Conservation (phyloP, 257 asterid genomes). For the Henckelia pumila region DNA sequence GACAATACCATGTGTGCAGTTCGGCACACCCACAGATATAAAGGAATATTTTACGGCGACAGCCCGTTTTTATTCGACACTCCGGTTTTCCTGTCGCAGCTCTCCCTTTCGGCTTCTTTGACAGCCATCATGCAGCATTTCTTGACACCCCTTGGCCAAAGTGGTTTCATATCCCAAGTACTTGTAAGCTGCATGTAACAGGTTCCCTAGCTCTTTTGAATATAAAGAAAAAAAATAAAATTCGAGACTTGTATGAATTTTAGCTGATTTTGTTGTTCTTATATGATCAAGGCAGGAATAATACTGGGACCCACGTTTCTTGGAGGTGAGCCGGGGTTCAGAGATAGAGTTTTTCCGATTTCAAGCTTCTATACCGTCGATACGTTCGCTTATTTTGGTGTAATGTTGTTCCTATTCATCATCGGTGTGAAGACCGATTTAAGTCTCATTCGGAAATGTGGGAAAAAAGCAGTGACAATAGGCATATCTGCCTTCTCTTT, state of each 20-base stretch:
- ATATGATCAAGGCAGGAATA: constrained; percentile 36
- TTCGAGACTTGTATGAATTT: too few relatives aligned
- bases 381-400: constrained; percentile 37
- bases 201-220: background rate
- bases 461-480: constrained; percentile 31
- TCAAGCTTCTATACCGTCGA: constrained; percentile 33
- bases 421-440: constrained; percentile 44
- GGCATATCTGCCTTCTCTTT: constrained; percentile 32
- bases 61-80: background rate
- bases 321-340: constrained; percentile 21
- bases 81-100: background rate
- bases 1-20: background rate
- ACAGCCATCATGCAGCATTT: background rate
- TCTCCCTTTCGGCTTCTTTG: background rate
- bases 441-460: constrained; percentile 28
- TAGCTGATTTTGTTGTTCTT: constrained; percentile 12
- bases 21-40: background rate
- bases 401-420: constrained; percentile 39
- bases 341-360: constrained; percentile 21
- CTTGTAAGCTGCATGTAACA: background rate
- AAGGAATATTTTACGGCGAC: background rate
- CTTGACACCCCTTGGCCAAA: background rate
- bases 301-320: constrained; percentile 37
- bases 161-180: background rate
- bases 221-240: too few relatives aligned